A percentile compares a stretch with the other conserved stretches of the same genome.
Evolutionary conservation across 1,284 basidiomycete genomes (phyloP).

Genomic region (Apiotrichum veenhuisii): DNA sequence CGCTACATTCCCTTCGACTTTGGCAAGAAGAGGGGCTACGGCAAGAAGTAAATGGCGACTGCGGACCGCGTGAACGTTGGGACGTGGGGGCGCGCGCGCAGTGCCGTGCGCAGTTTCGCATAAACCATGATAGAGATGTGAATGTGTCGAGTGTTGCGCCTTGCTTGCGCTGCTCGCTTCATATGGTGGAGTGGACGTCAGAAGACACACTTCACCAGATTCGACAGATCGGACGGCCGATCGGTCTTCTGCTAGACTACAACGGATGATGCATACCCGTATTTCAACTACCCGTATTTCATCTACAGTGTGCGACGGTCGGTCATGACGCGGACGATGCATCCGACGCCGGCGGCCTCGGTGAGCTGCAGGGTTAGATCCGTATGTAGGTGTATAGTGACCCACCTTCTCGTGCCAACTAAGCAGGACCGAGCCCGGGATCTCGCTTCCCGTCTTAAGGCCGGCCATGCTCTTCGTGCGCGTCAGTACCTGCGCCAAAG

Average conservation of each 20-base stretch:
- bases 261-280: conserved; percentile 19
- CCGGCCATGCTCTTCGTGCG: conserved; percentile 29
- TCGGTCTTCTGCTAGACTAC: conserved; percentile 13
- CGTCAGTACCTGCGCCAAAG: not conserved
- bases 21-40: conserved; percentile 46
- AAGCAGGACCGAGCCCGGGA: conserved; percentile 82
- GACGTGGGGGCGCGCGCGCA: too few relatives aligned
- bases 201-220: not conserved
- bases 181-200: not conserved
- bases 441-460: conserved; percentile 72
- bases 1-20: conserved; percentile 60
- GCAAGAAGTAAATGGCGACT: conserved; percentile 33
- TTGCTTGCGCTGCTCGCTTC: too few relatives aligned
- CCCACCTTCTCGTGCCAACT: conserved; percentile 94
- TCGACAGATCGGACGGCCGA: not conserved
- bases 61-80: too few relatives aligned
- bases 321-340: conserved; percentile 96
- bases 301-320: conserved; percentile 74
- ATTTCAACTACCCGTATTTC: conserved; percentile 25
- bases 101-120: too few relatives aligned
- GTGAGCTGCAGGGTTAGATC: conserved; percentile 63
- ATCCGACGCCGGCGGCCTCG: conserved; percentile 90
- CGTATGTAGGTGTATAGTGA: conserved; percentile 2
- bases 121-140: not conserved
- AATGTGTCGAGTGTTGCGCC: not conserved